Evolutionary conservation across 192 early-diverging fungal genomes (phyloP).

Genomic region (Spizellomyces punctatus): DNA sequence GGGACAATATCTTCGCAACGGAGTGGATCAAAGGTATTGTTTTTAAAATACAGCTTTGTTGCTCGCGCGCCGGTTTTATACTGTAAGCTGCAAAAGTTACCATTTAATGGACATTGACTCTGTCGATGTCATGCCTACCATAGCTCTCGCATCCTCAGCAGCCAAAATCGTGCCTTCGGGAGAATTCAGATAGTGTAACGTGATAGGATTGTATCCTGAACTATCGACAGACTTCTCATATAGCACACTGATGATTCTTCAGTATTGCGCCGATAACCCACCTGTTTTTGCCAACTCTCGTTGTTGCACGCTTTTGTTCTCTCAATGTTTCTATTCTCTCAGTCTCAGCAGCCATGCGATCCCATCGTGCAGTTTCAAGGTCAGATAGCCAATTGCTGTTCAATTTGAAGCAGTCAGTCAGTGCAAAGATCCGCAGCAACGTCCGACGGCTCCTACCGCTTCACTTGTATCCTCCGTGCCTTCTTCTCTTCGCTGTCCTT

Average conservation of each 20-base stretch:
- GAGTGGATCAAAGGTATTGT: conserved; percentile 53
- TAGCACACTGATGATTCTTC: background rate
- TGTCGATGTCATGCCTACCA: conserved; percentile 15
- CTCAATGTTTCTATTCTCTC: conserved; percentile 18
- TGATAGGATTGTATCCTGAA: conserved; percentile 53
- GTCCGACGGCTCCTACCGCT: conserved; percentile 15
- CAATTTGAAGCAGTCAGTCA: conserved; percentile 7
- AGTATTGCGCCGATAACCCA: conserved; percentile 3
- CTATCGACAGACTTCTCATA: background rate
- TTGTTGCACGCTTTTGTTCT: conserved; percentile 16
- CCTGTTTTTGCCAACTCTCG: conserved; percentile 39
- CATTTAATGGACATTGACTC: background rate
- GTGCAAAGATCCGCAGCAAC: background rate
- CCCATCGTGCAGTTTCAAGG: conserved; percentile 42
- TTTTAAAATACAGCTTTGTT: conserved; percentile 42
- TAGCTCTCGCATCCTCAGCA: conserved; percentile 38
- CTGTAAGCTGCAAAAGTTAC: conserved; percentile 16
- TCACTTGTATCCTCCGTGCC: conserved; percentile 20
- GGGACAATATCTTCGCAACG: conserved; percentile 43
- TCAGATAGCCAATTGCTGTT: conserved; percentile 32
- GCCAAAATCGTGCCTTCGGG: conserved; percentile 34
- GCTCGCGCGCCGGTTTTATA: conserved; percentile 30
- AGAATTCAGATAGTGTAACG: conserved; percentile 34
- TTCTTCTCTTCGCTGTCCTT: conserved; percentile 32
- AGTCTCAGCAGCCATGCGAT: conserved; percentile 30